phyloP scores from a whole-genome alignment of 169 alveolate genomes.

The Eimeria sp. region DNA sequence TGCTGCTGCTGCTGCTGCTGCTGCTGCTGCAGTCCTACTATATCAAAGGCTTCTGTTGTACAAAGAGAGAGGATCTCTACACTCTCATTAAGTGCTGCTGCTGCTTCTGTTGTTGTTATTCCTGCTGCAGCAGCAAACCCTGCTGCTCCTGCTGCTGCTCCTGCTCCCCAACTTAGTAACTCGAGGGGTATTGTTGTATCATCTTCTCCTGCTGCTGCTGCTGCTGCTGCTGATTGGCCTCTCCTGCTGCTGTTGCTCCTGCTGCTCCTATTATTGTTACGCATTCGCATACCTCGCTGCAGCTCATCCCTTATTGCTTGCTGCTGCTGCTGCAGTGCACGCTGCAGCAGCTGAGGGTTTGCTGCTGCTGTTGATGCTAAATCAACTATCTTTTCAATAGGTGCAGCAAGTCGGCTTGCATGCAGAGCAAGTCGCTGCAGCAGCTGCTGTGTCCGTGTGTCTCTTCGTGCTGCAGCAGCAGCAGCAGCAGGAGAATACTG shows the following conservation, averaged over 20 bases:
- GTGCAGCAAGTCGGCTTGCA: constrained; percentile 33
- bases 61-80: background rate
- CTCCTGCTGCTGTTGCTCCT: no score
- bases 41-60: background rate
- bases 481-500: background rate
- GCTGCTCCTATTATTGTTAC: background rate
- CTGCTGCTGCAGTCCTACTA: no score
- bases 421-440: constrained; percentile 42
- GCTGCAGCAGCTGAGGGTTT: background rate
- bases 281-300: background rate
- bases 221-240: background rate
- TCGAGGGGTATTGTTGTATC: constrained; percentile 6
- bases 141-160: background rate
- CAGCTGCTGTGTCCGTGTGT: constrained; percentile 34
- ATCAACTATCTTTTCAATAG: background rate
- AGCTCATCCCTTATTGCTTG: constrained; percentile 21
- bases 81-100: background rate
- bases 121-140: constrained; percentile 72
- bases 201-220: constrained; percentile 51
- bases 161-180: constrained; percentile 26
- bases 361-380: constrained; percentile 7
- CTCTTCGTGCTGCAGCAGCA: background rate
- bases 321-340: constrained; percentile 6
- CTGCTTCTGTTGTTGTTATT: background rate
- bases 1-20: background rate